phyloP scores from a whole-genome alignment of 257 asterid genomes.

The Ilex aquifolium region DNA sequence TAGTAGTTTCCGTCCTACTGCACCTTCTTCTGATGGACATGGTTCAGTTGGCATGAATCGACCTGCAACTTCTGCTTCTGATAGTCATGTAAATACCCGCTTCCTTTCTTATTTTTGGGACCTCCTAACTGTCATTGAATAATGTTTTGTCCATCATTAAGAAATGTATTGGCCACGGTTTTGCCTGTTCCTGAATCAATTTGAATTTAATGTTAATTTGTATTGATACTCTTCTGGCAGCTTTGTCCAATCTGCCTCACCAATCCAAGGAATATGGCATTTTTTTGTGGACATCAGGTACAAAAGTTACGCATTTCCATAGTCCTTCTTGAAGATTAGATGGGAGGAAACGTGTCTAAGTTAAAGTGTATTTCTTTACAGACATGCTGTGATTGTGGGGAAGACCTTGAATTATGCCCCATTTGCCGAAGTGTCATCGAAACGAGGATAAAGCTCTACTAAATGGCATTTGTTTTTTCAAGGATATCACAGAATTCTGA shows the following conservation, averaged over 20 bases:
- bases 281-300: conserved; percentile 98
- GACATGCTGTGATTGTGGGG: conserved; percentile 85
- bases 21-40: conserved; percentile 45
- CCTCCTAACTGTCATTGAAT: neutral
- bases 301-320: conserved; percentile 3
- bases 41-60: conserved; percentile 31
- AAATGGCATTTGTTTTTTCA: neutral
- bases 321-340: neutral
- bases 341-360: conserved; percentile 1
- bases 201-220: neutral
- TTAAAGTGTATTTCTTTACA: conserved; percentile 17
- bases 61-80: conserved; percentile 47
- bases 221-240: conserved; percentile 27
- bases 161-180: neutral
- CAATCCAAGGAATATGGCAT: conserved; percentile 81
- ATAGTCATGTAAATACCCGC: conserved; percentile 46
- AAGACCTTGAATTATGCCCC: conserved; percentile 61
- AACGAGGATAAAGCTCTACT: conserved; percentile 84
- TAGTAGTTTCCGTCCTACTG: conserved; percentile 54
- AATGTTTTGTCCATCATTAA: neutral
- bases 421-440: conserved; percentile 59
- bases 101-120: neutral
- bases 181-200: neutral
- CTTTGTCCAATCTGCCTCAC: conserved; percentile 86
- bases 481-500: no score